Evolutionary conservation across 2,329 filamentous ascomycete species (phyloP).

Genomic region (Proliferodiscus dingleyae): DNA sequence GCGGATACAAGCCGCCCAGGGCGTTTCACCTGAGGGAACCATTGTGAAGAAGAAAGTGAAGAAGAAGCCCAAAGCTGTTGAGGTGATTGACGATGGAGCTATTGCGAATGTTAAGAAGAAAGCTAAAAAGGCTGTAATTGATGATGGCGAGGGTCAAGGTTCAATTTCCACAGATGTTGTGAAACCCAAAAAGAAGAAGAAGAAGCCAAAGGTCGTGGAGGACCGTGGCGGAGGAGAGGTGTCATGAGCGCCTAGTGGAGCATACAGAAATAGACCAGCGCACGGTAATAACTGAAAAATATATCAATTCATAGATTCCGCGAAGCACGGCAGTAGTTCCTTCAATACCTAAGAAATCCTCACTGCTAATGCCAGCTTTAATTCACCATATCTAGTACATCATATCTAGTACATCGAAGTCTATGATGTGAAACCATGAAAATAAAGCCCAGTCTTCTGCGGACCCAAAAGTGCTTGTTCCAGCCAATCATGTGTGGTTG

Average conservation of each 20-base stretch:
- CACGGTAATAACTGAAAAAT: too few species aligned
- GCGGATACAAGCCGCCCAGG: conserved; percentile 64
- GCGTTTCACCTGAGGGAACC: conserved; percentile 56
- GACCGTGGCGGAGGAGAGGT: conserved; percentile 1
- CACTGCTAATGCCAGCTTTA: too few species aligned
- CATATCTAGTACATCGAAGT: too few species aligned
- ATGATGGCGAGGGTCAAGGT: conserved; percentile 20
- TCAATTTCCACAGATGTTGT: conserved; percentile 14
- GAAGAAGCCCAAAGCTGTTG: conserved; percentile 39
- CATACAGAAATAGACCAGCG: too few species aligned
- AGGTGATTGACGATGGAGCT: conserved; percentile 12
- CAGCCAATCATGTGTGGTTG: background rate
- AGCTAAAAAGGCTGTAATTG: conserved; percentile 32
- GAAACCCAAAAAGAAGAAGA: conserved; percentile 42
- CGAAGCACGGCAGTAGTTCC: too few species aligned
- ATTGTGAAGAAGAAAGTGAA: conserved; percentile 63
- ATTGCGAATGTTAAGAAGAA: conserved; percentile 40
- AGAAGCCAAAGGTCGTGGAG: conserved; percentile 23
- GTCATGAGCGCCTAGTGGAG: background rate
- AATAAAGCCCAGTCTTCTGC: too few species aligned
- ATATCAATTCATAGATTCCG: too few species aligned
- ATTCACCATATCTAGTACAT: too few species aligned
- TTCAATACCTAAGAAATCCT: too few species aligned
- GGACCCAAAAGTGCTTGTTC: too few species aligned
- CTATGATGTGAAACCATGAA: too few species aligned